A percentile compares a stretch with the other conserved stretches of the same genome.
Conservation (phyloP, 208 protist genomes). For the Leishmania arabica region DNA sequence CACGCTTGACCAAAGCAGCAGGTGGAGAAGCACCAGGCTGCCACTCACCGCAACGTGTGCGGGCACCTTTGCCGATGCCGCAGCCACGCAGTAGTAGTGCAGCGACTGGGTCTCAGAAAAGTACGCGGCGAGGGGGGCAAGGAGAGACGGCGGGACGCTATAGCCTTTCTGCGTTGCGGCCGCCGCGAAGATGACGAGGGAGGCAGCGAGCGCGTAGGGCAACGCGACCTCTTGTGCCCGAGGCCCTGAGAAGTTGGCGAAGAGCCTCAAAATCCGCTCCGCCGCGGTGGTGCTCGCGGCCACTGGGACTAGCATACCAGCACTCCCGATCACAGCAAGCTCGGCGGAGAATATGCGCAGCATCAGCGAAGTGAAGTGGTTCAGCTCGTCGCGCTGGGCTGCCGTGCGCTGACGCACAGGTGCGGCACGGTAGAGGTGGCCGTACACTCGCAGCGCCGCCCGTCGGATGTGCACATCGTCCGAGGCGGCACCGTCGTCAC, state of each 20-base stretch:
- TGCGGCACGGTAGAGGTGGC: constrained; percentile 13
- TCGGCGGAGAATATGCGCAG: constrained; percentile 16
- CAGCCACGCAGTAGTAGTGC: constrained; percentile 21
- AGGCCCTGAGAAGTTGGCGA: constrained; percentile 15
- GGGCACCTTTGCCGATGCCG: neutral
- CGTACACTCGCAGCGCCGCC: constrained; percentile 21
- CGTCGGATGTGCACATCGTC: constrained; percentile 10
- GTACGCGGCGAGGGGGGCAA: constrained; percentile 9
- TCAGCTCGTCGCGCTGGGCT: constrained; percentile 20
- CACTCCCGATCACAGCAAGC: neutral
- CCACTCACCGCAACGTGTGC: constrained; percentile 16
- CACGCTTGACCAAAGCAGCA: constrained; percentile 21
- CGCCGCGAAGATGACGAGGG: constrained; percentile 22
- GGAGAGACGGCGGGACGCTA: neutral
- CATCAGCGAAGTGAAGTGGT: constrained; percentile 16
- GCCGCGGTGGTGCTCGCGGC: constrained; percentile 18
- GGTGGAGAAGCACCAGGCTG: constrained; percentile 32
- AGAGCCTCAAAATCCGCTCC: constrained; percentile 26
- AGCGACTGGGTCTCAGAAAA: constrained; percentile 24
- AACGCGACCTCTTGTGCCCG: constrained; percentile 17
- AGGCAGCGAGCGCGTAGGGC: constrained; percentile 36
- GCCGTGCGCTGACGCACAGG: constrained; percentile 10
- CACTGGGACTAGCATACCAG: constrained; percentile 10
- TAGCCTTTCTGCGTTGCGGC: constrained; percentile 13
- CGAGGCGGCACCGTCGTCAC: neutral